A percentile compares a stretch with the other conserved stretches of the same genome.
Conservation (phyloP, 768 basidiomycete genomes). For the Auriscalpium microsporum region DNA sequence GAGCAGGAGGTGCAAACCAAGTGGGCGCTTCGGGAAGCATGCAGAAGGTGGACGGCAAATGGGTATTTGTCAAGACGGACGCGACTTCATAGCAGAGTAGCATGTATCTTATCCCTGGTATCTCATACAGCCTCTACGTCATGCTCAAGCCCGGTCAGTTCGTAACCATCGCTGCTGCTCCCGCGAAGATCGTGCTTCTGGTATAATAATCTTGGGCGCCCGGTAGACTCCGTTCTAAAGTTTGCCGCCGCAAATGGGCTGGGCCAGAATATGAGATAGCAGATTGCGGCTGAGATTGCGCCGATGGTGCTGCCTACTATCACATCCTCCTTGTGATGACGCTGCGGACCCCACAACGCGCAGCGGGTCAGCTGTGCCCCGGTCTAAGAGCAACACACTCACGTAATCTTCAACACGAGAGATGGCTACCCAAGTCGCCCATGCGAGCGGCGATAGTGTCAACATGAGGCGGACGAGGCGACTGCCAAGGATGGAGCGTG, state of each 20-base stretch:
- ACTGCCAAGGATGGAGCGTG: conserved; percentile 34
- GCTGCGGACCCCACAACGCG: conserved; percentile 24
- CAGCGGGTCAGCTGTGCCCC: conserved; percentile 2
- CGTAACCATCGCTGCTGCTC: conserved; percentile 32
- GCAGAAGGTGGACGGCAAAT: conserved; percentile 64
- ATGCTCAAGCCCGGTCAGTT: conserved; percentile 37
- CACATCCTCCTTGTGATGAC: conserved; percentile 64
- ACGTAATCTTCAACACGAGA: conserved; percentile 61
- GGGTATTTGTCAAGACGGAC: conserved; percentile 51
- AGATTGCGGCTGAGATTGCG: conserved; percentile 36
- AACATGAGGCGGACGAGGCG: conserved; percentile 37
- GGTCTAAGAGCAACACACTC: conserved; percentile 19
- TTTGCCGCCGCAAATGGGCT: conserved; percentile 42
- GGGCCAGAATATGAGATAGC: conserved; percentile 59
- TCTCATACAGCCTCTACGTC: conserved; percentile 32
- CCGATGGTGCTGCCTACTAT: conserved; percentile 57
- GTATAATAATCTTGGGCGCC: conserved; percentile 38
- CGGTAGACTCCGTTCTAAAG: conserved; percentile 25
- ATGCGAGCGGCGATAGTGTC: conserved; percentile 45
- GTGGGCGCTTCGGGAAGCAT: conserved; percentile 31
- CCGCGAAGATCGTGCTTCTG: conserved; percentile 14
- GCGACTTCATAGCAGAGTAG: conserved; percentile 8
- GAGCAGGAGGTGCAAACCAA: background rate
- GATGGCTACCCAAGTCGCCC: conserved; percentile 54
- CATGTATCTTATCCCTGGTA: conserved; percentile 17